Base-by-base conservation (phyloP, 306 rosid genomes). In the Myrica gale region DNA sequence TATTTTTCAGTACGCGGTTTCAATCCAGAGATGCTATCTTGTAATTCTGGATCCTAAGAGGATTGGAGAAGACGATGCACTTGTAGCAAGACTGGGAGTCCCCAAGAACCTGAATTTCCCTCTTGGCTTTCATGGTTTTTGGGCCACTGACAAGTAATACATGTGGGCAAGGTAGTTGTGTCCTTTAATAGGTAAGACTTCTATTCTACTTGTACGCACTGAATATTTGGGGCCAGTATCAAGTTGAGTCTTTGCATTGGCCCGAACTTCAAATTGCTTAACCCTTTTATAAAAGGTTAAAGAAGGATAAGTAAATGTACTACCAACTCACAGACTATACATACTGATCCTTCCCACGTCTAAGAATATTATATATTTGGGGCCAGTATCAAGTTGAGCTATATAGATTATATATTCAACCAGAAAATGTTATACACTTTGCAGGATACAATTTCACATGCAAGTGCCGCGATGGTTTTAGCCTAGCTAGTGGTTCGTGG, bases 61-160 rank as follows among this genome's bases (percentile, higher is more conserved):
- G 78, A 84, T 92, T 13, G 98, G 98, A 69, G 72, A 82, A 74
- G 76, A 70, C n/a, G 82, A 92, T 69, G 95, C 95, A 42, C 85
- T 90, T 45, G 86, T 90, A 10, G 95, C 95, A 0, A 92, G 91
- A 78, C 86, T 90, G 54, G 96, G 90, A 82, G 89, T 92, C 82
- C 97, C 98, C 20, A 90, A 63, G 84, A 90, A 90, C 48, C 82
- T 92, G 17, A 90, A 89, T 71, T 92, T 94, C 57, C 97, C 97
- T 60, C 85, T 94, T 6, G 97, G 96, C 7, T 94, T 94, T 65
- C 96, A 86, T 82, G 97, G 97, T 10, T 87, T 94, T 10, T 91
- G 98, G 98, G 95, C 92, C 5, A 53, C 77, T 63, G 77, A 83
- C 67, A 67, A 21, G 17, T 60, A 55, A 66, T 19, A 6, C 9